Evolutionary conservation across 495 filamentous ascomycete species (phyloP), one percentile per base, ranked within the genome.

Genomic region (Ascodesmis nigricans): DNA sequence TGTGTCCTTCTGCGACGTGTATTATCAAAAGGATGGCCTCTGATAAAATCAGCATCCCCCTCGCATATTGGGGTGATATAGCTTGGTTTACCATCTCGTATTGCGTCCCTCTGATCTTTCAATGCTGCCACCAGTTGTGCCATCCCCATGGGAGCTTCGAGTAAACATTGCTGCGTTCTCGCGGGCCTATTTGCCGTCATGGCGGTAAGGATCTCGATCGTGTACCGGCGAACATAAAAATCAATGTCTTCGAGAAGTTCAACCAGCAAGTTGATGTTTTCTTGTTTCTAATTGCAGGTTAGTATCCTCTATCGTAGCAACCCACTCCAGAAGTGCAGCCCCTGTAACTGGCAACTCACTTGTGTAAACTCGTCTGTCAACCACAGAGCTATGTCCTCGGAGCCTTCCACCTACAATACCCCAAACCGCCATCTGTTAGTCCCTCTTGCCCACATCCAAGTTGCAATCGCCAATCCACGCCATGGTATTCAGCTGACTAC

Each of bases 341-440:
- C n/a, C n/a, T 15, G 4, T 14, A 22, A 19, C 19, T 3, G 27
- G 16, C 16, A 26, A 41, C 62, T 36, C 57, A 78, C 77, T 66
- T 91, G 81, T 20, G 90, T 95, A 47, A 97, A 97, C 53, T 93
- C 83, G 57, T 97, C 87, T 30, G 87, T 84, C 35, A 97, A 65
- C 83, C 84, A 95, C 4, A 93, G 66, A 18, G 79, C 78, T 49
- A 97, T 90, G 53, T 97, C 87, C 38, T 93, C 90, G 9, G 82
- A 91, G 26, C 87, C 82, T 64, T 97, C 87, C 32, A 82, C 80
- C 72, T 76, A 51, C 31, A 39, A 32, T 36, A 19, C 5, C 7
- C 24, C 19, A n/a, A n/a, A n/a, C n/a, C n/a, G n/a, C n/a, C n/a
- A n/a, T n/a, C n/a, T n/a, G n/a, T n/a, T n/a, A n/a, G n/a, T n/a